Evolutionary conservation across 2,329 filamentous ascomycete genomes (phyloP), one percentile per base, ranked within the genome.

Genomic region (Macrophomina tecta): DNA sequence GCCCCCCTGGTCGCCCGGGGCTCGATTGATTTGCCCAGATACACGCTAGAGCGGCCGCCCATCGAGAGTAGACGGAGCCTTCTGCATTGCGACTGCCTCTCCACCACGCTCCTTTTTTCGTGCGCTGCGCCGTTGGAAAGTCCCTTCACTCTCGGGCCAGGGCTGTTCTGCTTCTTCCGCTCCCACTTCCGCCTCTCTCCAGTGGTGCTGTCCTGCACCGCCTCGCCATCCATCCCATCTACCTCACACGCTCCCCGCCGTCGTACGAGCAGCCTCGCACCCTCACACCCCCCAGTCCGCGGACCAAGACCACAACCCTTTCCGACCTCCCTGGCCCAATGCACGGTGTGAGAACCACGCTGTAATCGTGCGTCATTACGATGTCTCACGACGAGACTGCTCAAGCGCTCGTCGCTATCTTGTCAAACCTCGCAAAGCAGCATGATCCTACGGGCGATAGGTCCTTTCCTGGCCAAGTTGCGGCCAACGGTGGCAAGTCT

Each of bases 401-500:
- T 56, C 62, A 71, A 51, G 78, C 77, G 55, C 73, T 81, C 68
- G 73, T 77, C 60, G 74, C 74, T 70, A 79, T 83, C 72, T 75
- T 84, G 68, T 79, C 80, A 70, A 83, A 81, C 73, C 81, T 84
- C 71, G 82, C 82, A 53, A 82, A 82, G 70, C 79, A 81, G 66
- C 79, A 83, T 71, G 77, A 80, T 64, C 80, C 81, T 4, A 65
- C 74, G 58, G 74, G 78, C 70, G 78, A 83, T 69, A 73, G 76
- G 69, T 80, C 80, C 18, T 83, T 83, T 72, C 75, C 77, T 52
- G 80, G 79, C 64, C 77, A 80, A 55, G 77, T 81, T 66, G 80
- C 79, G 60, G 76, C 80, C 51, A 87, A 89, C 80, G 84, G 84
- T 71, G 75, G 78, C 63, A 82, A 83, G 69, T 82, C 86, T 71